Evolutionary conservation across 345 rosid genomes (phyloP).

Genomic region (Arabidopsis thaliana): DNA sequence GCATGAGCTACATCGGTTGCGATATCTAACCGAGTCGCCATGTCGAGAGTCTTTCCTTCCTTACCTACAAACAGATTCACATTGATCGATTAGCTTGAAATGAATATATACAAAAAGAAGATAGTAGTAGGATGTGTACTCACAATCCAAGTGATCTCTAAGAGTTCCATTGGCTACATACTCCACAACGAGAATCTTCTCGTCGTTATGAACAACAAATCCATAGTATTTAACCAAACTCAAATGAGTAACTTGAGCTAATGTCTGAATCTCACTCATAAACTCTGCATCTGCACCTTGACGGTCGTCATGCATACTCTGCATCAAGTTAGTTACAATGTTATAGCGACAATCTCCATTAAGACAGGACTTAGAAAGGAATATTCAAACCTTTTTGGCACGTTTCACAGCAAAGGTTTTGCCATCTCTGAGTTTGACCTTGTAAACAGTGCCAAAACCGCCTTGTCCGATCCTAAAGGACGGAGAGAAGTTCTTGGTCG

Average conservation of each 20-base stretch:
- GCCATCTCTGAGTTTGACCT: conserved; percentile 82
- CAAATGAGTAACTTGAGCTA: conserved; percentile 83
- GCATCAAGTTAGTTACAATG: conserved; percentile 27
- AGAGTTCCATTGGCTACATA: conserved; percentile 90
- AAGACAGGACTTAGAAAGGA: not conserved
- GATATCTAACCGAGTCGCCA: conserved; percentile 73
- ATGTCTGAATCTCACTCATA: conserved; percentile 73
- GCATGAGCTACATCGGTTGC: conserved; percentile 94
- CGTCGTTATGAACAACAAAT: conserved; percentile 66
- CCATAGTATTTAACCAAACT: conserved; percentile 83
- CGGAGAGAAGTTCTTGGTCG: conserved; percentile 82
- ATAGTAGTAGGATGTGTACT: conserved; percentile 29
- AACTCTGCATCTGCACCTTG: conserved; percentile 78
- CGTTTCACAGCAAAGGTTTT: conserved; percentile 79
- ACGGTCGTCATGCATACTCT: conserved; percentile 80
- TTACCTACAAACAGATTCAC: conserved; percentile 54
- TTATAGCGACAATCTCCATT: too few species aligned
- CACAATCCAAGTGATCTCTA: conserved; percentile 90
- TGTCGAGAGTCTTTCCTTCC: conserved; percentile 63
- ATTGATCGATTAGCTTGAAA: not conserved
- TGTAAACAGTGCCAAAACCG: conserved; percentile 83
- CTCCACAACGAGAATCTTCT: conserved; percentile 78
- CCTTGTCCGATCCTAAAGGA: conserved; percentile 90
- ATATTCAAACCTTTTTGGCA: conserved; percentile 72
- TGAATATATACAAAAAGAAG: not conserved